Base-by-base conservation (phyloP, 306 rosid genomes). In the Castanea sativa region DNA sequence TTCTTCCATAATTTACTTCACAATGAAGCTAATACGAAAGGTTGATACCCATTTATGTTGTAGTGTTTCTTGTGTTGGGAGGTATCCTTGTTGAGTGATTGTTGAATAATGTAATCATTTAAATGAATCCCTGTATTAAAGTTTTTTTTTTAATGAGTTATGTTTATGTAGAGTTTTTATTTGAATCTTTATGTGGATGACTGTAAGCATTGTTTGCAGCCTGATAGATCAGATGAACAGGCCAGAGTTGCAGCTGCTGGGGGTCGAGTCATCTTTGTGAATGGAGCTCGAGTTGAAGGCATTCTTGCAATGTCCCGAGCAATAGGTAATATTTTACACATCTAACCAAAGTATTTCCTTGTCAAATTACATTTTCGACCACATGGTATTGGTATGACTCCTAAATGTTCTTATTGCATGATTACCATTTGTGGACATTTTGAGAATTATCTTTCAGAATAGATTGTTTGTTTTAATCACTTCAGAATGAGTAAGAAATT, bases 281-380 rank as follows among this genome's bases (percentile, higher is more conserved):
- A 80, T 55, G 85, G 83, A 60, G 81, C 83, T 43, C 85, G 85
- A 21, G 86, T 79, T 16, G 76, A 79, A 61, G 90, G 85, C 73
- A 75, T 64, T 83, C 91, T 80, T 41, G 82, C 83, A 55, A 80
- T 82, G 85, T 80, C 83, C 76, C 79, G 73, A 14, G 83, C 81
- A 16, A 76, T 79, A 51, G 85, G 91, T 87, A 79, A 81, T 63
- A 11, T n/a, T 49, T 57, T n/a, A 16, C 7, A 20, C 9, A 1
- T 32, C 21, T 20, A 12, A 21, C 11, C 21, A 35, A 49, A 43
- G 63, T 35, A 35, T 19, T 12, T 65, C 27, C 20, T 68, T 69
- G 43, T n/a, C 23, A 53, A n/a, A 32, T 2, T 16, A 57, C 18
- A 57, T 15, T 67, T 33, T 18, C 14, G 18, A 33, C 15, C 14